Evolutionary conservation across 2,329 filamentous ascomycete genomes (phyloP), one percentile per base, ranked within the genome.

Genomic region (Ustilaginoidea virens): DNA sequence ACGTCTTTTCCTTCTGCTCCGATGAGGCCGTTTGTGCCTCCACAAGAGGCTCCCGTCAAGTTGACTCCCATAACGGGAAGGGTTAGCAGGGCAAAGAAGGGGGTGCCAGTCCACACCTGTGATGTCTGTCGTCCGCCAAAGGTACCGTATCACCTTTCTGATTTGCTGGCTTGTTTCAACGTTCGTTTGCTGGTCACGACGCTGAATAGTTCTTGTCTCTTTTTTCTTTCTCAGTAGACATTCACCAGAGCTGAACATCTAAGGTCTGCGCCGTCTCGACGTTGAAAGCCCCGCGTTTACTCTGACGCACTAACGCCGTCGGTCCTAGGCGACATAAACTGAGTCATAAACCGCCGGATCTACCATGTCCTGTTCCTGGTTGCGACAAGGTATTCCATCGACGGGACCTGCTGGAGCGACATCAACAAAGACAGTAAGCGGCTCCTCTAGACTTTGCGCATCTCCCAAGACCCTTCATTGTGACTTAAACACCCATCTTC

Each of bases 201-300:
- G 17, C 8, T 19, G 10, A 14, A 13, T n/a, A n/a, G n/a, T n/a
- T n/a, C n/a, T n/a, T n/a, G n/a, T n/a, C 12, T 12, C 7, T 12
- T 3, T n/a, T n/a, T n/a, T n/a, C n/a, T n/a, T n/a, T n/a, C n/a
- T n/a, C n/a, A n/a, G n/a, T 33, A 74, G 69, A 73, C 65, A 2
- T 74, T 74, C 36, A 73, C 69, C 9, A 56, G 70, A 42, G 70
- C 69, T 17, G 69, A 74, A 42, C 70, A 74, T 48, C 49, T 74
- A 23, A 66, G 67, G 69, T 74, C 45, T 36, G 53, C 42, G 29
- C 24, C 39, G 15, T 23, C 10, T 25, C 28, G 13, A 24, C 4
- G 9, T 10, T 12, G 12, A 26, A 18, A 13, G 10, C 22, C 5
- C 47, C 45, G 13, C 6, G 30, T 25, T 15, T 9, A 23, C 14